Evolutionary conservation across 2,329 filamentous ascomycete species (phyloP).

Genomic region (Elsinoe batatas): DNA sequence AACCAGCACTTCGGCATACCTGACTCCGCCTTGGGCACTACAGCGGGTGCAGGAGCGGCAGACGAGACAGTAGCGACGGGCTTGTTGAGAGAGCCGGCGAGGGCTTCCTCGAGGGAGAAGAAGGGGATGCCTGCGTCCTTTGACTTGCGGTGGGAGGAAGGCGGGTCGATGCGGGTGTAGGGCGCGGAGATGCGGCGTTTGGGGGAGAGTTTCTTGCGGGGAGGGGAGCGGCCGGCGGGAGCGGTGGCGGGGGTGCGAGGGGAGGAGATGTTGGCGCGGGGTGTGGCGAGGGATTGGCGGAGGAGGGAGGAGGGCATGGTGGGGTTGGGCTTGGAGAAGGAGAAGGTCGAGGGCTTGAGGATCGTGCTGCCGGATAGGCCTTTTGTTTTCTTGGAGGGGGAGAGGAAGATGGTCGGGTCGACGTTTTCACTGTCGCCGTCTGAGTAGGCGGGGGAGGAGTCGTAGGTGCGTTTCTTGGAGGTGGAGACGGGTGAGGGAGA

Average conservation of each 20-base stretch:
- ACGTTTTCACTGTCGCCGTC: slow-evolving; percentile 48
- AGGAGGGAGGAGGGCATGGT: slow-evolving; percentile 19
- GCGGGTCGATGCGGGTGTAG: slow-evolving; percentile 62
- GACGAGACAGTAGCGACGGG: slow-evolving; percentile 26
- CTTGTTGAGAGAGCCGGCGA: slow-evolving; percentile 63
- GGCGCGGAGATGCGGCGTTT: slow-evolving; percentile 53
- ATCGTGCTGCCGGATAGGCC: slow-evolving; percentile 25
- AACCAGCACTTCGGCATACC: slow-evolving; percentile 58
- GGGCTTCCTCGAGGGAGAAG: slow-evolving; percentile 76
- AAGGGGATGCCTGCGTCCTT: slow-evolving; percentile 42
- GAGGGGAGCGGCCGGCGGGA: slow-evolving; percentile 69
- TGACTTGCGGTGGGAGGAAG: slow-evolving; percentile 45
- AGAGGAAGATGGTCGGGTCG: slow-evolving; percentile 43
- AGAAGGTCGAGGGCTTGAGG: slow-evolving; percentile 34
- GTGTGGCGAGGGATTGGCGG: slow-evolving; percentile 29
- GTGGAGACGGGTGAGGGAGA: slow-evolving; percentile 25
- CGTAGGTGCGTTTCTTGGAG: slow-evolving; percentile 38
- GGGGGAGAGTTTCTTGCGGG: slow-evolving; percentile 60
- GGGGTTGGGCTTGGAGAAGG: slow-evolving; percentile 24
- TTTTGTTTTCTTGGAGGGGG: slow-evolving; percentile 46
- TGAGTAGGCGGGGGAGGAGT: slow-evolving; percentile 35
- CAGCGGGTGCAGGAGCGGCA: slow-evolving; percentile 23
- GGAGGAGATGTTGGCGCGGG: slow-evolving; percentile 29
- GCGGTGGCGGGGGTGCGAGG: slow-evolving; percentile 41
- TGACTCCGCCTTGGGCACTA: slow-evolving; percentile 46